Evolutionary conservation across 768 basidiomycete genomes (phyloP), one percentile per base, ranked within the genome.

Genomic region (Pisolithus marmoratus): DNA sequence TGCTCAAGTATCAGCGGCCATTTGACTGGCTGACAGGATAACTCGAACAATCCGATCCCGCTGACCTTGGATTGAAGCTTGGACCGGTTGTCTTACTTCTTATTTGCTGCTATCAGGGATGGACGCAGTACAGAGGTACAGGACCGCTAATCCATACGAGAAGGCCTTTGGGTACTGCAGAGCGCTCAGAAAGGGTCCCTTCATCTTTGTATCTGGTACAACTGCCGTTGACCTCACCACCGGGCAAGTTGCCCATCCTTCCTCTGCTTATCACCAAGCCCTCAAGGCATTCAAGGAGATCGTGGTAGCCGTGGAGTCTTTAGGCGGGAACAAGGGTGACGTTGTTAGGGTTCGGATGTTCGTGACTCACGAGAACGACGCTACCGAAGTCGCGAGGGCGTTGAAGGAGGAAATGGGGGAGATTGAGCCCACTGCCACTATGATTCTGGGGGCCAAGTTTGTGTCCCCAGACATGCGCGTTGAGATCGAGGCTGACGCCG

Each of bases 401-500:
- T 46, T 79, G 67, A 77, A 73, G 61, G 74, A 75, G 48, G 61
- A 59, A 2, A 67, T 79, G 54, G 74, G 72, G 6, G 67, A 67
- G 17, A 69, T 75, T 2, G 66, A 62, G 3, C 77, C 76, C 7
- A 74, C 75, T n/a, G 78, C 78, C 14, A 79, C 78, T 38, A 78
- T 80, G 75, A 73, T 80, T 37, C 62, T 79, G 34, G 79, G 79
- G 9, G 67, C 70, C 11, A 61, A 63, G 41, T 79, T 80, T 53
- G 76, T 79, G 14, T 63, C 67, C 37, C 49, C 63, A 6, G 71
- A 73, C 11, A 80, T 82, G 79, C 74, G 67, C 57, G 78, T 80
- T 6, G 80, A 80, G 55, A 78, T 81, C 37, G 79, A 81, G 61
- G 78, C 76, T 15, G 78, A 81, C 58, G 79, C 78, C 0, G 60